These are phyloP conservation scores for Magnusiomyces suaveolens DNA, from an alignment of 1,139 yeast genomes.

Conservation along the genomic window DNA sequence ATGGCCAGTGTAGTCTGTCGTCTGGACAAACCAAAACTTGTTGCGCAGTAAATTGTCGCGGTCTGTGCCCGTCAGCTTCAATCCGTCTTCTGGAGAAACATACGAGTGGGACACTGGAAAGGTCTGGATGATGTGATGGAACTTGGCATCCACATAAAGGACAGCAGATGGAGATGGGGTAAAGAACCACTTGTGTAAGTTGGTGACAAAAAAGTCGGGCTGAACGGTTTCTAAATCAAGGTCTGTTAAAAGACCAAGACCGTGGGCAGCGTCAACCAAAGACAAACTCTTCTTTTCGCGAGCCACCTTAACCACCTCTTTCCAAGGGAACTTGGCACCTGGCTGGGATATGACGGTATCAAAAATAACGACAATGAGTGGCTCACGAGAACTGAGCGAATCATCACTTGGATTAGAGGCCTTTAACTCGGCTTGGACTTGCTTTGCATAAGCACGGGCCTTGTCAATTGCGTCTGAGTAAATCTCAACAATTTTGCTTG, in stretches of 20 bases:
- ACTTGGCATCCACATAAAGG: constrained; percentile 46
- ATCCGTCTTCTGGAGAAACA: constrained; percentile 13
- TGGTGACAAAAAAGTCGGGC: constrained; percentile 57
- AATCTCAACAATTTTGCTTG: constrained; percentile 35
- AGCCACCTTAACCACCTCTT: constrained; percentile 41
- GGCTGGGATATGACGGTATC: constrained; percentile 62
- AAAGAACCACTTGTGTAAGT: constrained; percentile 62
- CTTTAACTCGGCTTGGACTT: no score
- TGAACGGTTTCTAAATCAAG: constrained; percentile 37
- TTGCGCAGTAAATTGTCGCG: constrained; percentile 19
- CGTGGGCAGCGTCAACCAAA: constrained; percentile 66
- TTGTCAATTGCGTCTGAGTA: constrained; percentile 33
- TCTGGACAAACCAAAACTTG: constrained; percentile 34
- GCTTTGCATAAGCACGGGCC: neutral
- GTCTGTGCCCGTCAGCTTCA: constrained; percentile 6
- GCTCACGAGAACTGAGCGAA: constrained; percentile 17
- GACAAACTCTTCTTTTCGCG: constrained; percentile 42
- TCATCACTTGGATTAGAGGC: constrained; percentile 9
- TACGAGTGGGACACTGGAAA: constrained; percentile 42
- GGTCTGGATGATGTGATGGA: constrained; percentile 46
- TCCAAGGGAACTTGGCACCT: constrained; percentile 50
- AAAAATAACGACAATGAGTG: constrained; percentile 41
- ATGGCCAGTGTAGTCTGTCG: constrained; percentile 32
- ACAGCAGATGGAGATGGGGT: constrained; percentile 53
- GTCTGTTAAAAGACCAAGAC: constrained; percentile 45